phyloP scores from a whole-genome alignment of 2,329 filamentous ascomycete species.

The Stylonectria norvegica region DNA sequence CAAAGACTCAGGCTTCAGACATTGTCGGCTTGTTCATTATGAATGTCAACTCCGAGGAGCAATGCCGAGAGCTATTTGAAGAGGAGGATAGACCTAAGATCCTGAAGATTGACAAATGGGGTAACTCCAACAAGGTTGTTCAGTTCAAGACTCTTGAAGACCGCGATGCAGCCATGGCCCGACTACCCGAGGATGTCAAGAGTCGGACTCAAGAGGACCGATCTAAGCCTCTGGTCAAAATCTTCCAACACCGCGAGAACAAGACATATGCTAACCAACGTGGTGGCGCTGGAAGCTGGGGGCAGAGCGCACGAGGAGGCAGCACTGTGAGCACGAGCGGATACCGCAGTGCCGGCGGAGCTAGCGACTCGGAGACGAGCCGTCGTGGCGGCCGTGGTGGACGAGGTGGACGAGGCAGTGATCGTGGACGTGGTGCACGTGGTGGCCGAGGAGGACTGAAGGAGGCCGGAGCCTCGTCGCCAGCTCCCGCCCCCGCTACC shows the following conservation, averaged over 20 bases:
- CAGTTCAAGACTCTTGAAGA: conserved; percentile 79
- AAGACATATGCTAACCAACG: conserved; percentile 55
- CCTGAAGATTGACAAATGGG: conserved; percentile 72
- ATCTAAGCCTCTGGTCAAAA: conserved; percentile 76
- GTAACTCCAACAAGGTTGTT: conserved; percentile 76
- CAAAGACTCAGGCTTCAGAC: conserved; percentile 59
- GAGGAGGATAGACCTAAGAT: conserved; percentile 84
- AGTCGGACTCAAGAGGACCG: conserved; percentile 68
- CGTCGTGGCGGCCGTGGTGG: conserved; percentile 55
- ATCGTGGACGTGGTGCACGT: conserved; percentile 55
- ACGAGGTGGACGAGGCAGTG: conserved; percentile 55
- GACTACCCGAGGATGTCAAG: conserved; percentile 73
- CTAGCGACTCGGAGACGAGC: conserved; percentile 63
- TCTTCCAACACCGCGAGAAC: conserved; percentile 69
- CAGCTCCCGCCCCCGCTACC: conserved; percentile 50
- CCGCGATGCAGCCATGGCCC: conserved; percentile 73
- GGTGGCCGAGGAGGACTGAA: conserved; percentile 56
- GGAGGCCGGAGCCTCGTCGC: conserved; percentile 55
- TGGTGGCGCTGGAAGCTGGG: conserved; percentile 65
- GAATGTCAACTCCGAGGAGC: conserved; percentile 79
- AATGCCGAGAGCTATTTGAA: conserved; percentile 75
- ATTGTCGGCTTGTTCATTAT: conserved; percentile 87
- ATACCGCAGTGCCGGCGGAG: conserved; percentile 80
- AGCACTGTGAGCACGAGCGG: conserved; percentile 60
- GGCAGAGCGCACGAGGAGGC: conserved; percentile 62